phyloP scores from a whole-genome alignment of 2,329 filamentous ascomycete species.

The Tolypocladium paradoxum region DNA sequence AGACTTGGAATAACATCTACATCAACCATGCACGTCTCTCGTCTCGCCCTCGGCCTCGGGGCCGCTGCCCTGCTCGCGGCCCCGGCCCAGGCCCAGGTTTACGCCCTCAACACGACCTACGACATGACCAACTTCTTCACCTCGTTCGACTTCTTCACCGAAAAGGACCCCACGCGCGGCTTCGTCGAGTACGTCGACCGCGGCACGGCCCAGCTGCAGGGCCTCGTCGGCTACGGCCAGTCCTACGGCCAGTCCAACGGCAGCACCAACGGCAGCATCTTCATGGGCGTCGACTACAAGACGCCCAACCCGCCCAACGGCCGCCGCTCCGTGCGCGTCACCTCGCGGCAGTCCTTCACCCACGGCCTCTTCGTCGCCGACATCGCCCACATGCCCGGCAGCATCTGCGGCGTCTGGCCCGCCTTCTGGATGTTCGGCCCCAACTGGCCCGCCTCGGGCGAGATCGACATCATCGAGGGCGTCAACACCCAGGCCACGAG shows the following conservation, averaged over 20 bases:
- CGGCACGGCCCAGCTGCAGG: conserved; percentile 42
- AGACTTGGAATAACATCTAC: not conserved
- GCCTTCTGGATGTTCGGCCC: conserved; percentile 60
- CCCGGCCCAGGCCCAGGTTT: conserved; percentile 17
- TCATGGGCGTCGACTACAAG: conserved; percentile 58
- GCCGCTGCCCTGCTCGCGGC: conserved; percentile 18
- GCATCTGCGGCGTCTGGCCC: conserved; percentile 64
- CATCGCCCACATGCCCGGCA: conserved; percentile 65
- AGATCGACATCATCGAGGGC: conserved; percentile 75
- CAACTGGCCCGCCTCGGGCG: conserved; percentile 60
- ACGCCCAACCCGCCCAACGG: conserved; percentile 46
- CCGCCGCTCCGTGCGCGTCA: conserved; percentile 59
- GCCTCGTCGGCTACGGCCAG: conserved; percentile 42
- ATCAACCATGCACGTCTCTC: conserved; percentile 11
- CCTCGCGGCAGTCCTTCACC: conserved; percentile 55
- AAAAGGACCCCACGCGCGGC: conserved; percentile 60
- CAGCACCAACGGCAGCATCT: conserved; percentile 41
- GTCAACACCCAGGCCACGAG: conserved; percentile 53
- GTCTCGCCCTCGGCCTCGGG: conserved; percentile 11
- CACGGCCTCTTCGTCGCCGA: conserved; percentile 64
- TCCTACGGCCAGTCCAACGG: conserved; percentile 33
- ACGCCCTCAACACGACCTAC: conserved; percentile 36
- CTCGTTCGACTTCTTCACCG: conserved; percentile 44
- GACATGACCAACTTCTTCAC: conserved; percentile 45
- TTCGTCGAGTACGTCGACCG: conserved; percentile 60